Percentiles rank a stretch among this genome's conserved stretches.
These are phyloP conservation scores for Hemisphaericaspora subhashii DNA, from an alignment of 1,139 yeast genomes.

Conservation along the genomic window DNA sequence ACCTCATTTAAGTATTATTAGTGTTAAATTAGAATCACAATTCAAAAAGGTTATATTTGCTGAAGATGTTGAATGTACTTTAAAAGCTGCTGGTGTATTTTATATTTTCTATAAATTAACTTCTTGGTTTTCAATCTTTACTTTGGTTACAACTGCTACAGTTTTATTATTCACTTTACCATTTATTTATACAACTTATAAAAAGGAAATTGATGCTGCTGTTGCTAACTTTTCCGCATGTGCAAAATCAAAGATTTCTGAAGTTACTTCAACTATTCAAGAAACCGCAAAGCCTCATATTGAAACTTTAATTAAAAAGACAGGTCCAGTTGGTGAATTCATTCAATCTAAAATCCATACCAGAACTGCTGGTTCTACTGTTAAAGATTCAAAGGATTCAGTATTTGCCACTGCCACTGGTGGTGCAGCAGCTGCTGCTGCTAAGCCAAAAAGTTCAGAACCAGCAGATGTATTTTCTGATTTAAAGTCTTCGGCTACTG, in stretches of 20 bases:
- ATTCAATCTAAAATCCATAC: conserved; percentile 61
- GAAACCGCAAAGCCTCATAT: conserved; percentile 53
- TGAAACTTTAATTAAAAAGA: conserved; percentile 48
- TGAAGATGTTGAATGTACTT: conserved; percentile 65
- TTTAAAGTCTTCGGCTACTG: not conserved
- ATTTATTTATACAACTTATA: conserved; percentile 67
- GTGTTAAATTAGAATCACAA: conserved; percentile 45
- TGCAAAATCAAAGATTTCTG: conserved; percentile 57
- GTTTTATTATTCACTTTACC: conserved; percentile 75
- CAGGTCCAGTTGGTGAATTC: conserved; percentile 65
- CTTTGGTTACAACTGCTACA: conserved; percentile 57
- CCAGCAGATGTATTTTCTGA: not conserved
- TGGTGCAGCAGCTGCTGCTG: conserved; percentile 21
- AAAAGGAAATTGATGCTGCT: conserved; percentile 77
- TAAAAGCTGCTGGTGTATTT: conserved; percentile 67
- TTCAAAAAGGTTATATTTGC: conserved; percentile 64
- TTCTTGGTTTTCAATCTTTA: conserved; percentile 73
- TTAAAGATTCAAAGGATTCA: conserved; percentile 46
- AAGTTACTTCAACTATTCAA: conserved; percentile 50
- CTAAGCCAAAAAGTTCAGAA: conserved; percentile 7
- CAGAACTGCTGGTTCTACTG: conserved; percentile 74
- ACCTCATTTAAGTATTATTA: conserved; percentile 46
- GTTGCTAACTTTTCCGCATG: conserved; percentile 56
- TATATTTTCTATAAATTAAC: conserved; percentile 73
- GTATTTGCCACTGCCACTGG: conserved; percentile 24